Conservation (phyloP, 75 land plant genomes). For the Larix kaempferi region DNA sequence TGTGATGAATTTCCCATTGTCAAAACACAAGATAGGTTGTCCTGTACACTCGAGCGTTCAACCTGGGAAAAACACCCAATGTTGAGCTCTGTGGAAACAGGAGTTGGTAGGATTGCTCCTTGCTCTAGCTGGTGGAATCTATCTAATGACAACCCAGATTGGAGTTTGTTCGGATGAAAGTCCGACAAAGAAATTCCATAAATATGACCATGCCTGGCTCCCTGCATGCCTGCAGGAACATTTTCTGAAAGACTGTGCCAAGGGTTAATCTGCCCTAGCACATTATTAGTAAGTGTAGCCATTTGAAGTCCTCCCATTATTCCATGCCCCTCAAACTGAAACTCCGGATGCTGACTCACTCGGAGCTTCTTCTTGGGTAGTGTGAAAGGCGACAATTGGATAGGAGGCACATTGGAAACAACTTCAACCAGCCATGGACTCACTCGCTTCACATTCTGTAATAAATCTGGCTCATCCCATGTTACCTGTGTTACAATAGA, state of each 20-base stretch:
- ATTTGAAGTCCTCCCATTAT: slow-evolving; percentile 32
- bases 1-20: slow-evolving; percentile 12
- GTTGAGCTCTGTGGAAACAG: slow-evolving; percentile 19
- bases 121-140: slow-evolving; percentile 10
- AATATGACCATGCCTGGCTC: slow-evolving; percentile 98
- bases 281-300: slow-evolving; percentile 35
- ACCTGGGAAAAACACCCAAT: slow-evolving; percentile 11
- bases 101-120: neutral
- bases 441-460: slow-evolving; percentile 85
- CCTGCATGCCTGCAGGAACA: slow-evolving; percentile 99
- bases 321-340: slow-evolving; percentile 33
- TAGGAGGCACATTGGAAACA: slow-evolving; percentile 65
- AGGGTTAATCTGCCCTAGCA: slow-evolving; percentile 57
- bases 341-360: slow-evolving; percentile 39
- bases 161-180: slow-evolving; percentile 46
- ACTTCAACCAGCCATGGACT: slow-evolving; percentile 96
- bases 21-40: slow-evolving; percentile 11
- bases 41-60: slow-evolving; percentile 14
- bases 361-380: slow-evolving; percentile 61
- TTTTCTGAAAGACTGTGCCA: slow-evolving; percentile 54
- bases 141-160: slow-evolving; percentile 27
- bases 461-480: slow-evolving; percentile 94
- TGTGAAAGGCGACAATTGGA: slow-evolving; percentile 59
- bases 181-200: slow-evolving; percentile 59
- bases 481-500: slow-evolving; percentile 55